These are phyloP conservation scores for Tulasnella sp. DNA, from an alignment of 768 basidiomycete species.

Conservation along the genomic window DNA sequence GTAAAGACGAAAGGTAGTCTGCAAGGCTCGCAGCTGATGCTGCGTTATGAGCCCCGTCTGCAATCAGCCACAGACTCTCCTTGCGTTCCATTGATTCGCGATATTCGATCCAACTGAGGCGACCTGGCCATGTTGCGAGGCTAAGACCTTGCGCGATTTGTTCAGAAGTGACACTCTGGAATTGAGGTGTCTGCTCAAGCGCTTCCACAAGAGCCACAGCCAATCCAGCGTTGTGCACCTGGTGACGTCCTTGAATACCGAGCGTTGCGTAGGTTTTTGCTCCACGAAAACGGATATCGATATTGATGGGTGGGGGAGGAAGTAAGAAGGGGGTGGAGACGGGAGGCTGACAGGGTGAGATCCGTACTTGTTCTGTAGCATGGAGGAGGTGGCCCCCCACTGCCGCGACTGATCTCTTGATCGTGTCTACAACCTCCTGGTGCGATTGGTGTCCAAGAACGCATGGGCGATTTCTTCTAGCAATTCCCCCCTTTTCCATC, in stretches of 20 bases:
- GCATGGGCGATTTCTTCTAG: conserved; percentile 57
- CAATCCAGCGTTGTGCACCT: conserved; percentile 73
- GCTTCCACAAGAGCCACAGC: conserved; percentile 61
- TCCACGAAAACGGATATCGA: conserved; percentile 1
- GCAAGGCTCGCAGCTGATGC: conserved; percentile 68
- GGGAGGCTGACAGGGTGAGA: not conserved
- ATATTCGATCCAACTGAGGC: conserved; percentile 59
- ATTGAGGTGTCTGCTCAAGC: conserved; percentile 47
- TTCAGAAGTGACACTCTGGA: conserved; percentile 47
- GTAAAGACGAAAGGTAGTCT: conserved; percentile 54
- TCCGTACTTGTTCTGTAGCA: conserved; percentile 34
- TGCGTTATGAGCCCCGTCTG: conserved; percentile 92
- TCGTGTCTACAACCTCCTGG: conserved; percentile 41
- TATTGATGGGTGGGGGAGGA: not conserved
- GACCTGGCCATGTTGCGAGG: conserved; percentile 69
- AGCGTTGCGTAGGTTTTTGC: conserved; percentile 47
- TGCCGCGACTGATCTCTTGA: conserved; percentile 44
- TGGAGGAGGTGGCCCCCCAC: conserved; percentile 43
- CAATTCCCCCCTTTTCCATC: conserved; percentile 78
- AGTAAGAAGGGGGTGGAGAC: not conserved
- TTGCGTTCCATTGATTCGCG: conserved; percentile 24
- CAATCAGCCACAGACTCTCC: conserved; percentile 51
- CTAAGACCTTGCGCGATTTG: conserved; percentile 59
- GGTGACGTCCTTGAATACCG: conserved; percentile 75
- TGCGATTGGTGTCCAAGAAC: conserved; percentile 64